A percentile compares a stretch with the other conserved stretches of the same genome.
Evolutionary conservation across 2,329 filamentous ascomycete species (phyloP).

Genomic region (Epichloe baconii): DNA sequence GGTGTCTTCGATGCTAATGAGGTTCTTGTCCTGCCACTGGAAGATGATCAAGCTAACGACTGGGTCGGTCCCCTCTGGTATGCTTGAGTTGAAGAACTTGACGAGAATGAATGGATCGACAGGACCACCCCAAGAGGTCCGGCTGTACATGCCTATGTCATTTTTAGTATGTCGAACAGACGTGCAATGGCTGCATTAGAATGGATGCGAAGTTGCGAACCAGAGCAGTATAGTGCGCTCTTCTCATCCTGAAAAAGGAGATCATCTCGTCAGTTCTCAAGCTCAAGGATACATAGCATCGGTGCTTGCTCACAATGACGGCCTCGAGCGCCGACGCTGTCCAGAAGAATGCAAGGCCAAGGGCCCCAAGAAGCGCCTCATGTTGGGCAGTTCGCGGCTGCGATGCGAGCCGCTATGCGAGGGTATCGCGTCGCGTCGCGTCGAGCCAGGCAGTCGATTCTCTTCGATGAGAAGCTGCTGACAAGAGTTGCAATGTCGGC

Average conservation of each 20-base stretch:
- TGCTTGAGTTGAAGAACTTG: slow-evolving; percentile 54
- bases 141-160: slow-evolving; percentile 77
- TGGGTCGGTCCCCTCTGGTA: slow-evolving; percentile 49
- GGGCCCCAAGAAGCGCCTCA: slow-evolving; percentile 40
- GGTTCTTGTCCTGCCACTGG: slow-evolving; percentile 76
- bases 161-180: neutral
- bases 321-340: slow-evolving; percentile 44
- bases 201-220: slow-evolving; percentile 20
- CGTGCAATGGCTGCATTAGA: slow-evolving; percentile 5
- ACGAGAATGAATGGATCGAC: slow-evolving; percentile 81
- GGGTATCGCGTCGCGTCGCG: neutral
- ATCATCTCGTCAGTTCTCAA: slow-evolving; percentile 11
- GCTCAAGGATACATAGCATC: neutral
- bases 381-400: slow-evolving; percentile 19
- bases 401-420: neutral
- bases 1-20: slow-evolving; percentile 57
- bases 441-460: too few species aligned
- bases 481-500: neutral
- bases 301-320: slow-evolving; percentile 23
- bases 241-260: slow-evolving; percentile 49
- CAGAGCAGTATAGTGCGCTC: slow-evolving; percentile 66
- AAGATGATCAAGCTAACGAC: slow-evolving; percentile 80
- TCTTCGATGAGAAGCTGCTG: neutral
- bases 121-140: slow-evolving; percentile 73
- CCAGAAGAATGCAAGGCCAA: slow-evolving; percentile 39